Conservation (phyloP, 2,329 filamentous ascomycete species). For the Aspergillus proliferans region DNA sequence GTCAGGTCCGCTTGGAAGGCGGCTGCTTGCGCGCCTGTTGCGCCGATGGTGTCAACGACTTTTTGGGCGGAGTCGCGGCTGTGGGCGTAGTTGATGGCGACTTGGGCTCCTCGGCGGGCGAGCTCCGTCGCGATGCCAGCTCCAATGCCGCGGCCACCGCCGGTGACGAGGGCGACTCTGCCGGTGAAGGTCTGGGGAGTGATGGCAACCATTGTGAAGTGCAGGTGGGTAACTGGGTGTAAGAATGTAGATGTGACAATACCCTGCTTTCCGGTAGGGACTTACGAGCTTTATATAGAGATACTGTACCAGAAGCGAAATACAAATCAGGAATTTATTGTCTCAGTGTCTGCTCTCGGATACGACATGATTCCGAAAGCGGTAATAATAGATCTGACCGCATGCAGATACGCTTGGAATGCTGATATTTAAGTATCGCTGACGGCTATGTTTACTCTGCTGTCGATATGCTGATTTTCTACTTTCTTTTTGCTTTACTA, state of each 20-base stretch:
- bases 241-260: not conserved
- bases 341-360: not conserved
- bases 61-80: conserved; percentile 58
- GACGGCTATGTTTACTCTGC: not conserved
- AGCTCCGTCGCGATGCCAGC: conserved; percentile 38
- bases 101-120: conserved; percentile 33
- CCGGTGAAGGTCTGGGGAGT: conserved; percentile 16
- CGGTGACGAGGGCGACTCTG: conserved; percentile 34
- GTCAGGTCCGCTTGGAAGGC: conserved; percentile 64
- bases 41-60: conserved; percentile 61
- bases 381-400: not conserved
- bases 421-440: not conserved
- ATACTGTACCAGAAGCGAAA: too few species aligned
- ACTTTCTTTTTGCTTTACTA: not conserved
- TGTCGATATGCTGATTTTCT: not conserved
- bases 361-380: not conserved
- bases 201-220: not conserved
- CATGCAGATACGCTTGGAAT: not conserved
- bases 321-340: too few species aligned
- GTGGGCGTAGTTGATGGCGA: conserved; percentile 48
- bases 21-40: conserved; percentile 55
- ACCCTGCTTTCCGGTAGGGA: not conserved
- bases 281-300: too few species aligned
- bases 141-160: conserved; percentile 36
- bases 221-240: not conserved